Evolutionary conservation across 2,329 filamentous ascomycete species (phyloP), one percentile per base, ranked within the genome.

Genomic region (Cyphellophora attinorum): DNA sequence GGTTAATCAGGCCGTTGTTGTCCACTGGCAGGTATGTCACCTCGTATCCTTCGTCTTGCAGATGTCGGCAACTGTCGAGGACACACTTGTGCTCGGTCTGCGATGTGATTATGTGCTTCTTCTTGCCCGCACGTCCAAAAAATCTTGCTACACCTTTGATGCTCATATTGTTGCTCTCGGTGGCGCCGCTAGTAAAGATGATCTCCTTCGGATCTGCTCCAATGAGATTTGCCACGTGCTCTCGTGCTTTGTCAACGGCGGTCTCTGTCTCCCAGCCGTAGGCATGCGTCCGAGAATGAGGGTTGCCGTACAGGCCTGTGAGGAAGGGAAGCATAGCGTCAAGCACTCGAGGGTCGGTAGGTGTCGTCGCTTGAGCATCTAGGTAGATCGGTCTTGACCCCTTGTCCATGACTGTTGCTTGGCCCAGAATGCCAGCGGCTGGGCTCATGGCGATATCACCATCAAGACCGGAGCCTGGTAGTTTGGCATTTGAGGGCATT

Each of bases 1-100:
- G 74, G 47, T 81, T 74, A 51, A 98, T 69, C 46, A 96, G 65
- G n/a, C 91, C 91, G 47, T 85, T 89, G 52, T 64, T 74, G 61
- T 88, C 74, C 4, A 98, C 91, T 3, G 91, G 86, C 30, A 98
- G 72, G 52, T 98, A 98, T n/a, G 91, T 98, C 47, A 98, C 74
- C 39, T 95, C 85, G 51, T 88, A 95, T 15, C 91, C 91, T 52
- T 98, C 91, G 51, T 95, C 89, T 63, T 96, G 88, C 47, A 98
- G 68, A 74, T 96, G 88, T 45, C 91, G 74, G 61, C 89, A 96
- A 64, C 88, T 95, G 64, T 98, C 91, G 34, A 98, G 71, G 11
- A 98, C 91, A 61, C 91, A 98, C 67, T 98, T 98, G 71, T 98
- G 91, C 64, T 98, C 91, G 0, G 91, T 98, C 65, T 96, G 91